Evolutionary conservation across 2,329 filamentous ascomycete species (phyloP).

Genomic region (Xylaria sp.): DNA sequence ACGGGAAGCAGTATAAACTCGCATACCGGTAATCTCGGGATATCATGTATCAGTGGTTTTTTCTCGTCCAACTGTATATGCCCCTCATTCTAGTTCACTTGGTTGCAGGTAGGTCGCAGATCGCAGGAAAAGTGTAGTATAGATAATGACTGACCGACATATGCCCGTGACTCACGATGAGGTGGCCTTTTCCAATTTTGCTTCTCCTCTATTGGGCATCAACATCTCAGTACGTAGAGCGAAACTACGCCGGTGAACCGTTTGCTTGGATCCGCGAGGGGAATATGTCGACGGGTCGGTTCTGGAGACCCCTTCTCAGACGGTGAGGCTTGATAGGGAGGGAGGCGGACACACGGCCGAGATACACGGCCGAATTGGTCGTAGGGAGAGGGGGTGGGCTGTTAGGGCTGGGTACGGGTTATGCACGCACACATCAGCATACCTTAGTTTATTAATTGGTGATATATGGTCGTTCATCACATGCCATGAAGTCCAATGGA

Average conservation of each 20-base stretch:
- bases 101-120: slow-evolving; percentile 32
- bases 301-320: slow-evolving; percentile 7
- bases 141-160: slow-evolving; percentile 17
- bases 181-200: slow-evolving; percentile 18
- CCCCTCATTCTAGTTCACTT: slow-evolving; percentile 18
- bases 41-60: slow-evolving; percentile 8
- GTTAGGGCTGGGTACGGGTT: slow-evolving; percentile 35
- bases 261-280: slow-evolving; percentile 8
- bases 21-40: not conserved
- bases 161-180: slow-evolving; percentile 37
- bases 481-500: slow-evolving; percentile 1
- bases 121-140: slow-evolving; percentile 1
- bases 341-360: slow-evolving; percentile 1
- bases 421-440: slow-evolving; percentile 13
- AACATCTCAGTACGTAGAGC: slow-evolving; percentile 12
- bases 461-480: slow-evolving; percentile 10
- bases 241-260: slow-evolving; percentile 6
- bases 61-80: slow-evolving; percentile 10
- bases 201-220: slow-evolving; percentile 31
- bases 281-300: not conserved
- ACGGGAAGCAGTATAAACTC: slow-evolving; percentile 7
- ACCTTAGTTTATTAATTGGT: not conserved
- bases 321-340: slow-evolving; percentile 17
- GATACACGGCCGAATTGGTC: too few species aligned
- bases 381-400: slow-evolving; percentile 22